A percentile compares a stretch with the other conserved stretches of the same genome.
Conservation (phyloP, 2,329 filamentous ascomycete genomes). For the Trichoderma cornu-damae region DNA sequence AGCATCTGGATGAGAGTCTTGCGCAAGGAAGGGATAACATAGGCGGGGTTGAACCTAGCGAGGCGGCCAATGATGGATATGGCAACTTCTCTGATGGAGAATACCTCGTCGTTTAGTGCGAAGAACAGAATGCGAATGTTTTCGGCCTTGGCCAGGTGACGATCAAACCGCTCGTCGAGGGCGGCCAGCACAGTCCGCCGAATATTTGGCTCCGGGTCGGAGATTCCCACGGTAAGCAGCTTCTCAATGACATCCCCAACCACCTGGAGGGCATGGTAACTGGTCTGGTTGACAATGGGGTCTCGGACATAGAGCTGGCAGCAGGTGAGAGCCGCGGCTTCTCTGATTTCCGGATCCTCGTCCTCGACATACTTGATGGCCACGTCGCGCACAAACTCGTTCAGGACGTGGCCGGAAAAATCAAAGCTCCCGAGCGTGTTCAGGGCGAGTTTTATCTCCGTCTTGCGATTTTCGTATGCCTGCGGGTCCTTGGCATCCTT, state of each 20-base stretch:
- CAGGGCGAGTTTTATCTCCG: slow-evolving; percentile 86
- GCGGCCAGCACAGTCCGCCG: slow-evolving; percentile 82
- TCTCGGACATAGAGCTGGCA: slow-evolving; percentile 97
- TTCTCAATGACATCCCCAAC: slow-evolving; percentile 98
- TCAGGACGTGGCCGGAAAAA: slow-evolving; percentile 85
- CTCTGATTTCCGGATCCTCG: slow-evolving; percentile 86
- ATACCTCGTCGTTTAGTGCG: slow-evolving; percentile 91
- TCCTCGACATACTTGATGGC: slow-evolving; percentile 98
- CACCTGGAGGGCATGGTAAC: slow-evolving; percentile 92
- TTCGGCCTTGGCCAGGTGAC: slow-evolving; percentile 93
- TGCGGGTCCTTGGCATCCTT: slow-evolving; percentile 82
- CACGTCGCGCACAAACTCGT: slow-evolving; percentile 97
- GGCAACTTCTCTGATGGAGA: slow-evolving; percentile 85
- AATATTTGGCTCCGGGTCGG: slow-evolving; percentile 85
- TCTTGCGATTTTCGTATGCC: slow-evolving; percentile 73
- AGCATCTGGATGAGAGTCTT: slow-evolving; percentile 95
- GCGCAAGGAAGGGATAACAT: slow-evolving; percentile 90
- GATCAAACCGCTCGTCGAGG: slow-evolving; percentile 88
- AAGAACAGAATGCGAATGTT: slow-evolving; percentile 95
- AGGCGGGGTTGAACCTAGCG: slow-evolving; percentile 87
- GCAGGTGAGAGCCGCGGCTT: slow-evolving; percentile 91
- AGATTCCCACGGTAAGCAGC: slow-evolving; percentile 87
- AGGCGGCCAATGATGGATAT: slow-evolving; percentile 95
- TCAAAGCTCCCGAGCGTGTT: slow-evolving; percentile 98
- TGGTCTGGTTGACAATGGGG: slow-evolving; percentile 96